A percentile compares a stretch with the other conserved stretches of the same genome.
These are phyloP conservation scores for Huiozyma naganishii DNA, from an alignment of 805 yeast species.

Conservation along the genomic window DNA sequence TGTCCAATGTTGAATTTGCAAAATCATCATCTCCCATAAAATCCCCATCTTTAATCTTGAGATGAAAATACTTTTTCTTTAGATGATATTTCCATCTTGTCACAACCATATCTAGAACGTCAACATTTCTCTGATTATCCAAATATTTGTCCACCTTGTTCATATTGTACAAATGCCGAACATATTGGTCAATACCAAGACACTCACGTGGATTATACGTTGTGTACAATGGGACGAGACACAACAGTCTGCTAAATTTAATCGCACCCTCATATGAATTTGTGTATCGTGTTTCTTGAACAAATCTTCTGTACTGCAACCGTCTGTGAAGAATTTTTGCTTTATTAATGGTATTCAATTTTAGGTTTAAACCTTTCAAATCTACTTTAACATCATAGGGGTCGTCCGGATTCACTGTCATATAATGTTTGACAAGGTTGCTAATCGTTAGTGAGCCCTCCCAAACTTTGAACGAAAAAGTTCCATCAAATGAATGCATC, in stretches of 20 bases:
- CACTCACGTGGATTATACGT: constrained; percentile 70
- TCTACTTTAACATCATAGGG: constrained; percentile 55
- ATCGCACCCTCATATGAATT: constrained; percentile 54
- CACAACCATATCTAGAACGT: constrained; percentile 28
- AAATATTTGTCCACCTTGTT: constrained; percentile 43
- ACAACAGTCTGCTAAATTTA: constrained; percentile 49
- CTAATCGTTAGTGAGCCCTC: constrained; percentile 45
- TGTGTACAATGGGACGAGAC: constrained; percentile 65
- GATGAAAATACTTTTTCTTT: neutral
- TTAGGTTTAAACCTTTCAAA: constrained; percentile 39
- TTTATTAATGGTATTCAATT: constrained; percentile 44
- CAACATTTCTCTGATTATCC: constrained; percentile 25
- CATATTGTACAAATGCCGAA: constrained; percentile 48
- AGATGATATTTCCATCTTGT: constrained; percentile 27
- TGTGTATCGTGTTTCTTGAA: constrained; percentile 53
- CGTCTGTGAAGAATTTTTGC: constrained; percentile 44
- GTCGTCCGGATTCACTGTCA: constrained; percentile 34
- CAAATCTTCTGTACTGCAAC: constrained; percentile 48
- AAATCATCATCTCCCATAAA: too few species aligned
- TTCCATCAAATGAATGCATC: constrained; percentile 56
- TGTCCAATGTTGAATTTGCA: neutral
- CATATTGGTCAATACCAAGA: constrained; percentile 58
- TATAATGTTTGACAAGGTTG: constrained; percentile 38
- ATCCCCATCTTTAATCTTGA: too few species aligned
- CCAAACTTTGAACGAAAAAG: constrained; percentile 63